phyloP scores from a whole-genome alignment of 2,329 filamentous ascomycete species.

The Dothidotthia symphoricarpi region DNA sequence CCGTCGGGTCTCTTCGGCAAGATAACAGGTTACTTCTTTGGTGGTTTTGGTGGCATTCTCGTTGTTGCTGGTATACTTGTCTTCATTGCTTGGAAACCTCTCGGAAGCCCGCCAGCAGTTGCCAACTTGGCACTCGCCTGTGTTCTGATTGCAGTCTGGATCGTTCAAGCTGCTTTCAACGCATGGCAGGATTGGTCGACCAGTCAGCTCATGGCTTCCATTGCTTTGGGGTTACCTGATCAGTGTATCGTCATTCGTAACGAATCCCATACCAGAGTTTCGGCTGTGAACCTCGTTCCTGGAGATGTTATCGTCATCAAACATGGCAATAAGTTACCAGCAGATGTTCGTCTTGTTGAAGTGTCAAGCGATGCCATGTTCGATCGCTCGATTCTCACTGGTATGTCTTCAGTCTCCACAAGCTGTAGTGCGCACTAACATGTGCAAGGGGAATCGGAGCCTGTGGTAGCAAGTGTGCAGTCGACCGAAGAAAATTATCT shows the following conservation, averaged over 20 bases:
- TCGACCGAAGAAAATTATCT: slow-evolving; percentile 68
- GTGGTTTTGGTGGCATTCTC: slow-evolving; percentile 71
- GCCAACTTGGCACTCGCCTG: slow-evolving; percentile 73
- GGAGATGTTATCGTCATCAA: slow-evolving; percentile 69
- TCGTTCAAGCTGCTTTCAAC: slow-evolving; percentile 51
- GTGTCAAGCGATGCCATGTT: slow-evolving; percentile 69
- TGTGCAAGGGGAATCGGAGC: slow-evolving; percentile 60
- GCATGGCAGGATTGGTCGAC: slow-evolving; percentile 74
- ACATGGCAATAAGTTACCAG: slow-evolving; percentile 70
- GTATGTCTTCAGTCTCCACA: slow-evolving; percentile 35
- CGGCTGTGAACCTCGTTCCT: slow-evolving; percentile 64
- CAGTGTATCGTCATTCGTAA: slow-evolving; percentile 65
- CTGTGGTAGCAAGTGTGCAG: slow-evolving; percentile 63
- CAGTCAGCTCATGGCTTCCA: slow-evolving; percentile 73
- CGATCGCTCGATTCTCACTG: slow-evolving; percentile 70
- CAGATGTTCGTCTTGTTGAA: slow-evolving; percentile 69
- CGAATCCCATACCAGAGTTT: slow-evolving; percentile 50
- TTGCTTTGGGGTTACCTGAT: slow-evolving; percentile 77
- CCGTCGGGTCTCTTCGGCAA: slow-evolving; percentile 60
- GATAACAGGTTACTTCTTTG: slow-evolving; percentile 70
- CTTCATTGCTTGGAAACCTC: slow-evolving; percentile 73
- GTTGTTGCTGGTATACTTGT: slow-evolving; percentile 68
- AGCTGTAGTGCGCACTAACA: slow-evolving; percentile 6
- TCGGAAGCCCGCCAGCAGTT: slow-evolving; percentile 67
- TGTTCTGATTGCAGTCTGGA: slow-evolving; percentile 69